Evolutionary conservation across 768 basidiomycete species (phyloP), one percentile per base, ranked within the genome.

Genomic region (Tulasnella sp.): DNA sequence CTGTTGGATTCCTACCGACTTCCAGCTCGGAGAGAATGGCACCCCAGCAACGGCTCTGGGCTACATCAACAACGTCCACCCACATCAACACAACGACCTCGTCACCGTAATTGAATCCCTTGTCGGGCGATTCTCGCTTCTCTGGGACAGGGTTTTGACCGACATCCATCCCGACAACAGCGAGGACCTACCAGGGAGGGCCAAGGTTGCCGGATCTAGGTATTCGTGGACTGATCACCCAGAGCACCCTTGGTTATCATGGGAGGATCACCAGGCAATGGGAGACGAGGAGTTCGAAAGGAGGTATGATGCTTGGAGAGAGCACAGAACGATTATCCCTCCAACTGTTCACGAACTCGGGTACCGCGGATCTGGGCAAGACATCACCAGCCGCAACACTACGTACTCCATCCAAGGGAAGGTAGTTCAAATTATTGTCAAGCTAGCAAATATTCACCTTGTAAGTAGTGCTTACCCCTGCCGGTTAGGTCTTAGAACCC

Each of bases 51-150:
- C 19, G 38, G 79, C 74, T 21, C 38, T 39, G 1, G 31, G 44
- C n/a, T 75, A 79, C 74, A 79, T 75, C 76, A 79, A 79, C 74
- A 79, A 79, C 36, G 14, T 79, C 24, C 27, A 79, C 42, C 79
- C 73, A 6, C 21, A 42, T 7, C 56, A 58, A 7, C 77, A 79
- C 42, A 36, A 36, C 5, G 77, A 71, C 10, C 77, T 79, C 6
- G 73, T 75, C n/a, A 42, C 73, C n/a, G 39, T 3, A 5, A 72
- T 79, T 27, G 58, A 42, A 16, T 16, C 34, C n/a, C 24, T 79
- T n/a, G 71, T 79, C 44, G 77, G 27, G 24, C 39, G 44, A 0
- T 71, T 73, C 52, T 71, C 71, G 0, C 62, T n/a, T 8, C n/a
- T 79, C 14, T 79, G 38, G 27, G 52, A 79, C 39, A 71, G 40